Conservation (phyloP, 2,329 filamentous ascomycete species). For the Stenocarpella maydis region DNA sequence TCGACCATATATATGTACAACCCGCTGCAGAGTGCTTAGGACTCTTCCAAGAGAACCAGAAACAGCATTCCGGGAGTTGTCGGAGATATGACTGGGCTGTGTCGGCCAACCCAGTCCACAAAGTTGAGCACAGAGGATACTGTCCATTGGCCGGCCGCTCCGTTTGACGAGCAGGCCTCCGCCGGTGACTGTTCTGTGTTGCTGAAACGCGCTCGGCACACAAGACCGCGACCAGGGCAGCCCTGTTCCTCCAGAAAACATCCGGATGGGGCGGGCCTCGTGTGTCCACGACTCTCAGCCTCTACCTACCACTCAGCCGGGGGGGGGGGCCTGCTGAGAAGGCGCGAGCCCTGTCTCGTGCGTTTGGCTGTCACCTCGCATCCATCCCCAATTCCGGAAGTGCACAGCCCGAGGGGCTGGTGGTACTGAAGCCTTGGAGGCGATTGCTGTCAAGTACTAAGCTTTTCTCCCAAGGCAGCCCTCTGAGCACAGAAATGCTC, state of each 20-base stretch:
- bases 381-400: neutral
- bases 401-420: no score
- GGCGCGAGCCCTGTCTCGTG: neutral
- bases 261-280: no score
- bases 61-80: neutral
- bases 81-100: neutral
- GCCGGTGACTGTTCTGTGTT: conserved; percentile 6
- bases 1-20: neutral
- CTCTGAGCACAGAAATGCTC: no score
- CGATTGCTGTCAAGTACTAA: neutral
- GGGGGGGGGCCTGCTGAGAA: neutral
- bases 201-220: neutral
- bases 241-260: neutral
- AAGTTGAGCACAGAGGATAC: neutral
- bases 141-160: neutral
- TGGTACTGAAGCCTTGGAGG: neutral
- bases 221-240: neutral
- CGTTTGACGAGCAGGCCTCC: neutral
- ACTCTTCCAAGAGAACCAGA: neutral
- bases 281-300: no score
- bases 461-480: neutral
- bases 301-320: neutral
- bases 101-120: neutral
- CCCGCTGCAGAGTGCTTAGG: neutral
- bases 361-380: conserved; percentile 3